phyloP scores from a whole-genome alignment of 179 eudicot species.

The Corrigiola litoralis region DNA sequence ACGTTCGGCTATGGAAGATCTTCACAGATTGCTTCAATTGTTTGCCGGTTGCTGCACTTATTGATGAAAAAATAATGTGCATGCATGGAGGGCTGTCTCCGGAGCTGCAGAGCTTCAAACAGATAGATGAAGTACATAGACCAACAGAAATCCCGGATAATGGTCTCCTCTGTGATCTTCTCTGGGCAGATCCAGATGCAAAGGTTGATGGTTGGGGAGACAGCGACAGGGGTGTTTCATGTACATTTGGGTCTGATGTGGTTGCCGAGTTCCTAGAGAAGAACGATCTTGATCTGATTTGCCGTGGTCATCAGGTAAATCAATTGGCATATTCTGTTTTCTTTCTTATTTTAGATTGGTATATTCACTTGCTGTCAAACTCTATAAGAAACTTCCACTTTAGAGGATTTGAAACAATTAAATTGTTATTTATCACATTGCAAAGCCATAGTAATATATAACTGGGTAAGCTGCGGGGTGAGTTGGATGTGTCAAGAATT shows the following conservation, averaged over 20 bases:
- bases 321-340: too few relatives aligned
- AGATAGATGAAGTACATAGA: constrained; percentile 65
- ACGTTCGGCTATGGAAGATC: constrained; percentile 75
- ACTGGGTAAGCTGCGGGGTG: too few relatives aligned
- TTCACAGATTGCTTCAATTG: constrained; percentile 82
- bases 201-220: constrained; percentile 62
- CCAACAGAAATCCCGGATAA: constrained; percentile 70
- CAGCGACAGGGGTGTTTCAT: constrained; percentile 83
- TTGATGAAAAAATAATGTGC: constrained; percentile 69
- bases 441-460: too few relatives aligned
- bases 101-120: constrained; percentile 47
- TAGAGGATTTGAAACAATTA: too few relatives aligned
- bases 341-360: neutral
- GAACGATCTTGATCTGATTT: constrained; percentile 71
- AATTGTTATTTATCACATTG: too few relatives aligned
- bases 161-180: constrained; percentile 77
- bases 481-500: too few relatives aligned
- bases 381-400: too few relatives aligned
- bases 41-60: constrained; percentile 71
- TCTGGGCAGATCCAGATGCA: constrained; percentile 80
- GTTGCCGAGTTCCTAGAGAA: constrained; percentile 61
- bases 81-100: constrained; percentile 91
- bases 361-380: neutral
- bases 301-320: constrained; percentile 80
- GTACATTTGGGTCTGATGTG: constrained; percentile 72